These are phyloP conservation scores for Rhynchosporium secalis DNA, from an alignment of 2,329 filamentous ascomycete genomes.

Conservation along the genomic window DNA sequence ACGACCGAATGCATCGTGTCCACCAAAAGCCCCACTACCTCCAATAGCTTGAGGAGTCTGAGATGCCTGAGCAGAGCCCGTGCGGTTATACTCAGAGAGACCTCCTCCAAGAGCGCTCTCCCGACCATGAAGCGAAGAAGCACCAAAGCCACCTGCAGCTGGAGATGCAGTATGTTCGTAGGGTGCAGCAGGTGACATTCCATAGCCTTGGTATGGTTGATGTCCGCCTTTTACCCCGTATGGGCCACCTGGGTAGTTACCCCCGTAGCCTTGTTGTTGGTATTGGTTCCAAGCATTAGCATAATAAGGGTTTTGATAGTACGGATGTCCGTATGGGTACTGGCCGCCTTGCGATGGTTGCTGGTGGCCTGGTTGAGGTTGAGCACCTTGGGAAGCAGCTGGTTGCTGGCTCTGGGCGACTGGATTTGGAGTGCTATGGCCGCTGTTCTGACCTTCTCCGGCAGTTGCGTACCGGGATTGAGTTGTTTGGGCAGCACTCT, in stretches of 20 bases:
- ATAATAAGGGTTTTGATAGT: slow-evolving; percentile 64
- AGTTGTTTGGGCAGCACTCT: slow-evolving; percentile 66
- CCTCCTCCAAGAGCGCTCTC: slow-evolving; percentile 39
- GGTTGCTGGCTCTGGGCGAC: slow-evolving; percentile 56
- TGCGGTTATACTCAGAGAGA: slow-evolving; percentile 41
- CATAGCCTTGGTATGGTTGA: slow-evolving; percentile 39
- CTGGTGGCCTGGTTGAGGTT: slow-evolving; percentile 47
- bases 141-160: slow-evolving; percentile 38
- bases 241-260: slow-evolving; percentile 41
- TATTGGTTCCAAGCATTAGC: slow-evolving; percentile 57
- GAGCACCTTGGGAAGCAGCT: slow-evolving; percentile 46
- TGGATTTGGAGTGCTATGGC: slow-evolving; percentile 88
- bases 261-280: slow-evolving; percentile 47
- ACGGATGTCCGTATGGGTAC: slow-evolving; percentile 58
- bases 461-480: slow-evolving; percentile 59
- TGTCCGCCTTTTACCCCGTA: slow-evolving; percentile 41
- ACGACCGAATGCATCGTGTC: slow-evolving; percentile 41
- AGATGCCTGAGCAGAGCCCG: slow-evolving; percentile 39
- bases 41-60: slow-evolving; percentile 39
- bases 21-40: slow-evolving; percentile 38
- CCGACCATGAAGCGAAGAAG: slow-evolving; percentile 40
- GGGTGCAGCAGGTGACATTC: slow-evolving; percentile 39
- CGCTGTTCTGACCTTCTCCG: slow-evolving; percentile 78
- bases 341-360: slow-evolving; percentile 50
- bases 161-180: slow-evolving; percentile 41